Evolutionary conservation across 73 alveolate species (phyloP).

Genomic region (Blepharisma japonicum): DNA sequence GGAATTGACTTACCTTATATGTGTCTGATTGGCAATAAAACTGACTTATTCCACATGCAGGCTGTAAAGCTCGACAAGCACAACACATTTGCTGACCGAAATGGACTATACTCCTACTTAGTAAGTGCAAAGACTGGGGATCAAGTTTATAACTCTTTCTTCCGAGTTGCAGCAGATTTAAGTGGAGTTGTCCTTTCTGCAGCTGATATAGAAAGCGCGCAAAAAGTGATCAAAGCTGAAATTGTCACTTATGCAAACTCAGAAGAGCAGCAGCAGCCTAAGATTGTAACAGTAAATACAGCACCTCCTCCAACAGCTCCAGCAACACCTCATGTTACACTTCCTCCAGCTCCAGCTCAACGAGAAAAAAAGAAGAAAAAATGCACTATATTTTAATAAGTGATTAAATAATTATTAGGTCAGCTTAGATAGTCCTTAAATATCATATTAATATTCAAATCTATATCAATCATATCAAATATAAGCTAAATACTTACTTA

Average conservation of each 20-base stretch:
- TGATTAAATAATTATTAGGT: too few species aligned
- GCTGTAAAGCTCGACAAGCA: slow-evolving; percentile 52
- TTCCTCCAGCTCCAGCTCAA: not conserved
- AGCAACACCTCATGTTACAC: too few species aligned
- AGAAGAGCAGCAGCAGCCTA: not conserved
- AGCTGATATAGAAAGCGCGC: slow-evolving; percentile 31
- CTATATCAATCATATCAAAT: too few species aligned
- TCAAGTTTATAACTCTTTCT: slow-evolving; percentile 61
- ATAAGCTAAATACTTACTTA: too few species aligned
- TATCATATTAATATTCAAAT: too few species aligned
- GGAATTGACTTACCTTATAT: slow-evolving; percentile 51
- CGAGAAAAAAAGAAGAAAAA: slow-evolving; percentile 2
- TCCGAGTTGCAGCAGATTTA: slow-evolving; percentile 79
- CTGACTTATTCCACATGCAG: slow-evolving; percentile 59
- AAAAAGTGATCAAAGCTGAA: slow-evolving; percentile 32
- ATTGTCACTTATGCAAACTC: slow-evolving; percentile 28
- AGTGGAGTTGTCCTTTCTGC: slow-evolving; percentile 56
- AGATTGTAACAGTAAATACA: not conserved
- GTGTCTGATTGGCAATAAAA: slow-evolving; percentile 57
- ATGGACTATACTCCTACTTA: slow-evolving; percentile 46
- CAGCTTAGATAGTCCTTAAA: too few species aligned
- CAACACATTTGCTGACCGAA: slow-evolving; percentile 36
- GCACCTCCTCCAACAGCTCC: too few species aligned
- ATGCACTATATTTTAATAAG: not conserved
- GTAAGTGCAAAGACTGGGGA: slow-evolving; percentile 86